Conservation (phyloP, 306 rosid genomes). For the Trifolium subterraneum region DNA sequence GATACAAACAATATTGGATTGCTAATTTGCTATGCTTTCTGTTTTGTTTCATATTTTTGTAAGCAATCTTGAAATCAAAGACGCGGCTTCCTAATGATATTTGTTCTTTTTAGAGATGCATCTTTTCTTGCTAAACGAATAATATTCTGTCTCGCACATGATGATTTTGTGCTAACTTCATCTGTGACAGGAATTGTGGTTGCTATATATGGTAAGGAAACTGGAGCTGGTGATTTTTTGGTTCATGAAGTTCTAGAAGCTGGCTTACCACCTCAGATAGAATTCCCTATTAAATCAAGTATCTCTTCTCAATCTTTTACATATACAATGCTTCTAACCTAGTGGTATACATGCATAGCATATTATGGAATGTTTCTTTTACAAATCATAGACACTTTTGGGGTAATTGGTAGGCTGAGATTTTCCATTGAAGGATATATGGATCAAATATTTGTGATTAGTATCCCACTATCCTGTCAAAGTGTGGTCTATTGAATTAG, state of each 20-base stretch:
- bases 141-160: slow-evolving; percentile 15
- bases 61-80: slow-evolving; percentile 30
- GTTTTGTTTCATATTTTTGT: slow-evolving; percentile 35
- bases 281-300: slow-evolving; percentile 72
- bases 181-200: slow-evolving; percentile 67
- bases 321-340: slow-evolving; percentile 35
- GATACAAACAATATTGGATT: slow-evolving; percentile 19
- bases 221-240: slow-evolving; percentile 73
- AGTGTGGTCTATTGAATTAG: slow-evolving; percentile 6
- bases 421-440: background rate
- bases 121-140: slow-evolving; percentile 18
- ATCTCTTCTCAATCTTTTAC: slow-evolving; percentile 40
- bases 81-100: slow-evolving; percentile 20
- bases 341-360: slow-evolving; percentile 11
- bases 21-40: slow-evolving; percentile 28
- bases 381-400: slow-evolving; percentile 5
- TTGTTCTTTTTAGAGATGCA: slow-evolving; percentile 24
- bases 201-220: slow-evolving; percentile 83
- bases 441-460: slow-evolving; percentile 21
- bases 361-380: background rate
- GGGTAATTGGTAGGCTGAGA: slow-evolving; percentile 21
- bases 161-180: slow-evolving; percentile 42
- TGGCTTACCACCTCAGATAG: slow-evolving; percentile 90
- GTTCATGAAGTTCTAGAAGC: slow-evolving; percentile 88
- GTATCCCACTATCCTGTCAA: slow-evolving; percentile 26